phyloP scores from a whole-genome alignment of 2,329 filamentous ascomycete species.

The Cytospora piceicola region DNA sequence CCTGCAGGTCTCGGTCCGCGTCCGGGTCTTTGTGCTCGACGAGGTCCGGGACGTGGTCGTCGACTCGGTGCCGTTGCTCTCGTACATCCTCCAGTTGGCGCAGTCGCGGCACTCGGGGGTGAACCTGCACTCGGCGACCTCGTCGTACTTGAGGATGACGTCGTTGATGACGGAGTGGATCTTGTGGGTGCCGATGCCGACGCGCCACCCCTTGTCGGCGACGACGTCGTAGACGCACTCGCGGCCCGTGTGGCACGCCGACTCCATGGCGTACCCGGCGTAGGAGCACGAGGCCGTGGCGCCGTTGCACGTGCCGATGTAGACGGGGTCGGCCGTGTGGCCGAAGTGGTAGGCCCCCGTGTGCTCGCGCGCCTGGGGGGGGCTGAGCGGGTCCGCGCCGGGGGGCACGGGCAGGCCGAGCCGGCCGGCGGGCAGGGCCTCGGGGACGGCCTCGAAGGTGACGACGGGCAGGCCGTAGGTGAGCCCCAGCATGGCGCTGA shows the following conservation, averaged over 20 bases:
- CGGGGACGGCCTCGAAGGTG: constrained; percentile 91
- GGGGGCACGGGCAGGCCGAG: constrained; percentile 86
- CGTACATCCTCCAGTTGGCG: constrained; percentile 90
- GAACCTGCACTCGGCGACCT: constrained; percentile 73
- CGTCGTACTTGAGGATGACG: constrained; percentile 81
- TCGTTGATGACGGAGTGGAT: constrained; percentile 87
- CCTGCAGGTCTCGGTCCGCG: constrained; percentile 82
- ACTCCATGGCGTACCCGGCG: constrained; percentile 91
- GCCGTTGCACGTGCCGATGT: constrained; percentile 90
- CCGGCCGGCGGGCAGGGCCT: constrained; percentile 82
- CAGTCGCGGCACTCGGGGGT: constrained; percentile 88
- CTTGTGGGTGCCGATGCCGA: constrained; percentile 88
- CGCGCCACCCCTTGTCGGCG: constrained; percentile 86
- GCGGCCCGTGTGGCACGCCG: constrained; percentile 84
- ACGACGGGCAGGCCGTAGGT: constrained; percentile 91
- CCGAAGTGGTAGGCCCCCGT: constrained; percentile 90
- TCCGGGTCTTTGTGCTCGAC: constrained; percentile 64
- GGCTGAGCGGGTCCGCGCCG: constrained; percentile 69
- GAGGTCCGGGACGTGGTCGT: constrained; percentile 67
- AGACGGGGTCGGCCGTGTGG: constrained; percentile 94
- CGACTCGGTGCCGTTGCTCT: constrained; percentile 83
- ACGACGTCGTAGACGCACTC: constrained; percentile 95
- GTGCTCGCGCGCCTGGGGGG: constrained; percentile 71
- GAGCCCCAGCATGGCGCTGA: constrained; percentile 84
- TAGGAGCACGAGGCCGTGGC: constrained; percentile 88